Evolutionary conservation across 441 rosid species (phyloP).

Genomic region (Metrosideros polymorpha): DNA sequence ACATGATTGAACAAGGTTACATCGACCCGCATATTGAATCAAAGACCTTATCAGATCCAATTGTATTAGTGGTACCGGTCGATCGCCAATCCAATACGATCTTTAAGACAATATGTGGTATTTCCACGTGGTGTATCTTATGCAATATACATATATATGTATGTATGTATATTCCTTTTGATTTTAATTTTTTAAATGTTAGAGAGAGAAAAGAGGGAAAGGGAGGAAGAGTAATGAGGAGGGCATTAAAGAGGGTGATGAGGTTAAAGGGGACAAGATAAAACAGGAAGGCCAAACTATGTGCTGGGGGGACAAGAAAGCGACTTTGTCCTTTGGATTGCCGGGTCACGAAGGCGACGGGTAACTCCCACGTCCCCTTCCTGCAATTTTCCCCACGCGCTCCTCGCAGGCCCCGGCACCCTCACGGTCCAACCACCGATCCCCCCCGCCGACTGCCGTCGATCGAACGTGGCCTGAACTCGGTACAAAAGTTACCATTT

Average conservation of each 20-base stretch:
- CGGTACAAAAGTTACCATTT: no score
- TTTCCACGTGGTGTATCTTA: neutral
- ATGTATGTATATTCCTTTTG: no score
- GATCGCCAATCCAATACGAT: fast-evolving
- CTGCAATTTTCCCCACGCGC: neutral
- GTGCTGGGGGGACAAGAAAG: neutral
- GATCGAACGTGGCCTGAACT: no score
- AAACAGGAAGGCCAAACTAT: neutral
- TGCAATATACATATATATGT: no score
- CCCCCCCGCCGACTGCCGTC: no score
- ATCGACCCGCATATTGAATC: neutral
- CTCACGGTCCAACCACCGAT: no score
- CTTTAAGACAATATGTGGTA: neutral
- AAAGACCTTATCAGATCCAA: neutral
- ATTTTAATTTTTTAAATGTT: neutral
- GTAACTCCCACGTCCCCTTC: fast-evolving
- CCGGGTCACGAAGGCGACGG: neutral
- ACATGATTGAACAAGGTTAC: neutral
- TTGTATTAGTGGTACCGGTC: fast-evolving
- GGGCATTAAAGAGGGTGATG: neutral
- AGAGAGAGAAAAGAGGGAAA: neutral
- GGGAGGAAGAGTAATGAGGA: no score
- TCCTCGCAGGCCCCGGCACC: neutral
- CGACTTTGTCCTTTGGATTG: neutral
- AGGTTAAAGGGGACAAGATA: neutral